A percentile compares a stretch with the other conserved stretches of the same genome.
phyloP scores from a whole-genome alignment of 176 grass and related monocot genomes.

The Leersia perrieri region DNA sequence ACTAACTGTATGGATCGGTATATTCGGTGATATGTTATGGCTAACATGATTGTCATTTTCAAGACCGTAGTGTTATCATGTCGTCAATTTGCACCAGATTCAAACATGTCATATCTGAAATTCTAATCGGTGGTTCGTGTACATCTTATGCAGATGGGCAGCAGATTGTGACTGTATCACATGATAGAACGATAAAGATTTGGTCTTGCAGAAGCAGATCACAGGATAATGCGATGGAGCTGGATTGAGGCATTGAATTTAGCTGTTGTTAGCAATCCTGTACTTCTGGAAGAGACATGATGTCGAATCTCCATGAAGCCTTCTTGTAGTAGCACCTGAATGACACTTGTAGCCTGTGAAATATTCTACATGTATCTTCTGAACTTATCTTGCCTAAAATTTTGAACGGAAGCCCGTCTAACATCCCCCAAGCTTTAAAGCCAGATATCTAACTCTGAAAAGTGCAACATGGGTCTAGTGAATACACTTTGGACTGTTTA shows the following conservation, averaged over 20 bases:
- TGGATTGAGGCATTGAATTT: slow-evolving; percentile 49
- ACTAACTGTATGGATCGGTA: background rate
- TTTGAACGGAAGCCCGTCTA: no score
- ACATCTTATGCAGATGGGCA: slow-evolving; percentile 75
- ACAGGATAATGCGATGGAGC: slow-evolving; percentile 71
- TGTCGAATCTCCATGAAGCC: background rate
- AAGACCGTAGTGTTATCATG: background rate
- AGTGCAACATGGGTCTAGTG: no score
- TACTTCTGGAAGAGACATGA: background rate
- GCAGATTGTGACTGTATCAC: slow-evolving; percentile 82
- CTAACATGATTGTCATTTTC: background rate
- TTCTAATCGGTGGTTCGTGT: background rate
- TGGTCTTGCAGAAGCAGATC: slow-evolving; percentile 62
- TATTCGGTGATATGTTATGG: background rate
- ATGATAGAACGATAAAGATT: slow-evolving; percentile 95
- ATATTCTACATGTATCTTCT: background rate
- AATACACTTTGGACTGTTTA: no score
- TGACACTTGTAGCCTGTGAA: slow-evolving; percentile 27
- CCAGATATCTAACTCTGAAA: no score
- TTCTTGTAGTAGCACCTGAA: background rate
- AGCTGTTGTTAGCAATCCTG: background rate
- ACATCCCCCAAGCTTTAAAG: no score
- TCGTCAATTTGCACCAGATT: background rate
- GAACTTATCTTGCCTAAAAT: no score
- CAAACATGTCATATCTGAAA: background rate